Conservation (phyloP, 1,284 basidiomycete genomes). For the Kwoniella shivajii region DNA sequence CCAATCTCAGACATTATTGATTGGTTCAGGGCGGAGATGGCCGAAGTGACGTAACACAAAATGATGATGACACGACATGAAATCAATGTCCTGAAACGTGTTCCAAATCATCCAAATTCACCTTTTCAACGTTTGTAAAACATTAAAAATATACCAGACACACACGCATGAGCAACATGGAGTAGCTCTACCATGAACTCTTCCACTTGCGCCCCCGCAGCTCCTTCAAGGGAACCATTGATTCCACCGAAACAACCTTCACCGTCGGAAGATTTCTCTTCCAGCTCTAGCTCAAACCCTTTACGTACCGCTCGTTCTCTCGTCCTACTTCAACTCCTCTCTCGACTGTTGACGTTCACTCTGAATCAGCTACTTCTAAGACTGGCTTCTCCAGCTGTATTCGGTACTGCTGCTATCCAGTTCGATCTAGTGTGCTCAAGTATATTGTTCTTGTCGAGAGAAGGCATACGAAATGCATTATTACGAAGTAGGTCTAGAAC, state of each 20-base stretch:
- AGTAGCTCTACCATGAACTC: too few species aligned
- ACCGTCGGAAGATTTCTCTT: neutral
- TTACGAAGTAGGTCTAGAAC: constrained; percentile 48
- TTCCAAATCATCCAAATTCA: neutral
- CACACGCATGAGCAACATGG: too few species aligned
- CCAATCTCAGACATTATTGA: neutral
- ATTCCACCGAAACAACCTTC: too few species aligned
- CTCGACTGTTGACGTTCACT: constrained; percentile 79
- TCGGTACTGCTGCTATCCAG: constrained; percentile 82
- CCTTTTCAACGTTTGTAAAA: too few species aligned
- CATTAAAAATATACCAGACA: too few species aligned
- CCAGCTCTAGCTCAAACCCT: constrained; percentile 15
- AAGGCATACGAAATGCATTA: constrained; percentile 83
- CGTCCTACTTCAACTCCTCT: constrained; percentile 80
- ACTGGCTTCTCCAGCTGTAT: constrained; percentile 79
- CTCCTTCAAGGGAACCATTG: too few species aligned
- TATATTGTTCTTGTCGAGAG: constrained; percentile 86
- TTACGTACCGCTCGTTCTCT: constrained; percentile 66
- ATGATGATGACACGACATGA: too few species aligned
- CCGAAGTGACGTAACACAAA: too few species aligned
- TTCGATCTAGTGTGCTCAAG: constrained; percentile 84
- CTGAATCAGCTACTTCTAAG: constrained; percentile 84
- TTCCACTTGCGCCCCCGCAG: too few species aligned
- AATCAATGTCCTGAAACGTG: neutral
- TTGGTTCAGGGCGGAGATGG: neutral